Percentiles rank a stretch among this genome's conserved stretches.
Evolutionary conservation across 768 basidiomycete species (phyloP).

Genomic region (Clitopilus passeckerianus): DNA sequence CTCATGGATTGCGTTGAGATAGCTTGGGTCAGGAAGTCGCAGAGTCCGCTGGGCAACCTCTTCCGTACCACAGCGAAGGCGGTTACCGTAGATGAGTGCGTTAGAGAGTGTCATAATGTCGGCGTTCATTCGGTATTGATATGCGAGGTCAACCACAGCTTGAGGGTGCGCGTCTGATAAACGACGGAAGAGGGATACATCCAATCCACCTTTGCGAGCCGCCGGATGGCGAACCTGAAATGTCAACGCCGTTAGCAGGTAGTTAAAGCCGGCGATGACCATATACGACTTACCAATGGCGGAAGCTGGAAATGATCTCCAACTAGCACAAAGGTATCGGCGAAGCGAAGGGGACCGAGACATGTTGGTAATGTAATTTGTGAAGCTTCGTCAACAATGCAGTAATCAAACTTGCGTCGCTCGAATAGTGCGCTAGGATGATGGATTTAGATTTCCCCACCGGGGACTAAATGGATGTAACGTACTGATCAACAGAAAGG

Average conservation of each 20-base stretch:
- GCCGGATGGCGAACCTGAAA: conserved; percentile 73
- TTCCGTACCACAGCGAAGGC: conserved; percentile 75
- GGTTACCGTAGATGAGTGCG: conserved; percentile 74
- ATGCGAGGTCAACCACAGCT: conserved; percentile 77
- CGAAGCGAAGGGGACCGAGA: conserved; percentile 87
- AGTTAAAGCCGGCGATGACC: neutral
- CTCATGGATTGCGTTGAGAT: conserved; percentile 40
- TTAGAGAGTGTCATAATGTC: conserved; percentile 95
- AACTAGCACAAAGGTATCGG: conserved; percentile 88
- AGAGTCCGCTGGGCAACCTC: conserved; percentile 60
- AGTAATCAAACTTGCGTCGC: conserved; percentile 86
- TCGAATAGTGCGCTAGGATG: conserved; percentile 71
- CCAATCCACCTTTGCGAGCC: conserved; percentile 83
- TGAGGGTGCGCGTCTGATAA: conserved; percentile 85
- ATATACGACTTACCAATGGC: conserved; percentile 60
- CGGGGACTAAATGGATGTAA: conserved; percentile 4
- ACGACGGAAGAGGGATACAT: conserved; percentile 83
- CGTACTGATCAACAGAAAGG: conserved; percentile 90
- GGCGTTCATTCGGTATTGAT: conserved; percentile 96
- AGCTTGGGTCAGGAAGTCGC: conserved; percentile 41
- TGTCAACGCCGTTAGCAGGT: neutral
- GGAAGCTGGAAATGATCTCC: conserved; percentile 98
- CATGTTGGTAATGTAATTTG: conserved; percentile 97
- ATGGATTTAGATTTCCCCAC: neutral
- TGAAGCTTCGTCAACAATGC: conserved; percentile 97